These are phyloP conservation scores for Cadophora malorum DNA, from an alignment of 2,329 filamentous ascomycete species.

Conservation along the genomic window DNA sequence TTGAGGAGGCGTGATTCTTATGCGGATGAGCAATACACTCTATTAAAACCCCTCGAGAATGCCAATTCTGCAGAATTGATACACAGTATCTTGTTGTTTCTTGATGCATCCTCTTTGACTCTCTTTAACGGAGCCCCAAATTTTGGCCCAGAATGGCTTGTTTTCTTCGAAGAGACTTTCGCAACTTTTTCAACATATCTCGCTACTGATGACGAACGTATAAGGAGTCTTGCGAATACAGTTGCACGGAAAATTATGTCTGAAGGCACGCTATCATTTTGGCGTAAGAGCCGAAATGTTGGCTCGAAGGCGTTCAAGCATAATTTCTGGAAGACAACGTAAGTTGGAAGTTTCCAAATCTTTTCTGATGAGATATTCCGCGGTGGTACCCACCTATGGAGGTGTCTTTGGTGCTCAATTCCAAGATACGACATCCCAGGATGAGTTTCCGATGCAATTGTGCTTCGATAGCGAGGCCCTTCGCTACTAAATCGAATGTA, in stretches of 20 bases:
- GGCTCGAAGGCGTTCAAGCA: conserved; percentile 37
- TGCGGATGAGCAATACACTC: conserved; percentile 48
- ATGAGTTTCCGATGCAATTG: neutral
- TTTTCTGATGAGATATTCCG: neutral
- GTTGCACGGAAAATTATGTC: conserved; percentile 43
- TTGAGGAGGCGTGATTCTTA: conserved; percentile 40
- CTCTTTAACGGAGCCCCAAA: conserved; percentile 53
- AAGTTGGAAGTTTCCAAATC: conserved; percentile 28
- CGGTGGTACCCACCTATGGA: neutral
- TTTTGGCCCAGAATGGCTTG: conserved; percentile 46
- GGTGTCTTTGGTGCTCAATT: neutral
- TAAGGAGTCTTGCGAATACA: conserved; percentile 41
- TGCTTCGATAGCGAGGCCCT: neutral
- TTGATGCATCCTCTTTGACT: conserved; percentile 59
- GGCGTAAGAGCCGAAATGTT: conserved; percentile 35
- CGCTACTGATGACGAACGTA: conserved; percentile 44
- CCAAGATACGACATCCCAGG: neutral
- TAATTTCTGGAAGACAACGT: conserved; percentile 48
- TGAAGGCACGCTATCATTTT: conserved; percentile 37
- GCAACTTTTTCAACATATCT: conserved; percentile 43
- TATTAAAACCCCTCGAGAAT: conserved; percentile 51
- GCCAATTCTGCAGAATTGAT: conserved; percentile 52
- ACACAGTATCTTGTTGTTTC: conserved; percentile 62
- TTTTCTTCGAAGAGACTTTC: conserved; percentile 44
- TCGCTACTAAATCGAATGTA: neutral